These are phyloP conservation scores for Alternaria sp. DNA, from an alignment of 2,329 filamentous ascomycete species.

Conservation along the genomic window DNA sequence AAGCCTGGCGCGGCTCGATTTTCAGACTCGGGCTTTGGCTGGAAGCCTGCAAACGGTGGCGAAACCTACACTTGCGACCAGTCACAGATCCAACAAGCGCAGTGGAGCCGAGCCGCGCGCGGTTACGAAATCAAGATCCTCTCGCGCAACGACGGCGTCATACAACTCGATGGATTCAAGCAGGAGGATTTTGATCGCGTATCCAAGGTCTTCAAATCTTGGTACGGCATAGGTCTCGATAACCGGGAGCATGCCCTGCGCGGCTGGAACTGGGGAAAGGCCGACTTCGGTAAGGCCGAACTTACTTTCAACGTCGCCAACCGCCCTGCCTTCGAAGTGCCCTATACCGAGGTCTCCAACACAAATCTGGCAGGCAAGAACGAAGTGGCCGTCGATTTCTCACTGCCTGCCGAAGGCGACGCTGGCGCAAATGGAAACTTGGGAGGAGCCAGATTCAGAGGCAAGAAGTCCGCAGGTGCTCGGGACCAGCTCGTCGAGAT, in stretches of 20 bases:
- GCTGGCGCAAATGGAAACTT: conserved; percentile 77
- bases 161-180: conserved; percentile 94
- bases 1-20: conserved; percentile 93
- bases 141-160: conserved; percentile 81
- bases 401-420: conserved; percentile 75
- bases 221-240: conserved; percentile 94
- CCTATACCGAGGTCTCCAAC: conserved; percentile 97
- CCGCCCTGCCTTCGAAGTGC: conserved; percentile 93
- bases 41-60: conserved; percentile 88
- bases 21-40: conserved; percentile 91
- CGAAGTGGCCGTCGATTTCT: conserved; percentile 95
- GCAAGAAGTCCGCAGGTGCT: conserved; percentile 88
- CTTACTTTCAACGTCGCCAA: conserved; percentile 97
- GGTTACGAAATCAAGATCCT: conserved; percentile 95
- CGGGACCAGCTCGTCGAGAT: conserved; percentile 96
- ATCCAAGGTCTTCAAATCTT: conserved; percentile 93
- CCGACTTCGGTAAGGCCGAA: conserved; percentile 94
- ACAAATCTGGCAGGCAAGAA: conserved; percentile 98
- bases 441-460: conserved; percentile 76
- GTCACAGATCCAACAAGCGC: conserved; percentile 82
- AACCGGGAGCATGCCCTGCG: conserved; percentile 92
- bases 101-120: conserved; percentile 93
- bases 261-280: conserved; percentile 99
- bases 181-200: conserved; percentile 94
- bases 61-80: conserved; percentile 94